phyloP scores from a whole-genome alignment of 2,329 filamentous ascomycete genomes.

The Hortaea werneckii region DNA sequence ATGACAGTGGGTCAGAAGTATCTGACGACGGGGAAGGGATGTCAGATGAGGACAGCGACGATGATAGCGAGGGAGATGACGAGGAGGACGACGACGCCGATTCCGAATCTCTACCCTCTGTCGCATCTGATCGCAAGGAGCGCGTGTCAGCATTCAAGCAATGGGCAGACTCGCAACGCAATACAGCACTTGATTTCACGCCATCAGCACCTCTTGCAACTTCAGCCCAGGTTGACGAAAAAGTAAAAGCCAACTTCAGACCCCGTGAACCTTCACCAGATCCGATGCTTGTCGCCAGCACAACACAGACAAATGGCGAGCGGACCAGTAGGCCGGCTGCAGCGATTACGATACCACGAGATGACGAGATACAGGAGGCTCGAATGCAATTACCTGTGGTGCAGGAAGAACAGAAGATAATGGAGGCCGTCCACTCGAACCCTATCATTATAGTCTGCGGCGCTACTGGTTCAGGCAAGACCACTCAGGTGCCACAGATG shows the following conservation, averaged over 20 bases:
- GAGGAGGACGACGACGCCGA: slow-evolving; percentile 5
- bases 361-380: slow-evolving; percentile 63
- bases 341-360: slow-evolving; percentile 60
- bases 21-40: not conserved
- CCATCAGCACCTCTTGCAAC: slow-evolving; percentile 34
- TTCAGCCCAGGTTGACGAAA: slow-evolving; percentile 7
- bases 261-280: slow-evolving; percentile 61
- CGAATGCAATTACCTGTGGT: slow-evolving; percentile 79
- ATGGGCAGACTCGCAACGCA: slow-evolving; percentile 81
- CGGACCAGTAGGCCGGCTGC: slow-evolving; percentile 60
- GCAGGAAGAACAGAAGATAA: slow-evolving; percentile 90
- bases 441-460: slow-evolving; percentile 85
- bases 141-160: slow-evolving; percentile 69
- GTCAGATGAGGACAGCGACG: not conserved
- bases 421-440: slow-evolving; percentile 94
- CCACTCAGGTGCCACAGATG: slow-evolving; percentile 94
- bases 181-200: slow-evolving; percentile 65
- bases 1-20: not conserved
- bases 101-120: slow-evolving; percentile 20
- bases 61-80: not conserved
- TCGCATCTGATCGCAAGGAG: slow-evolving; percentile 12
- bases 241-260: slow-evolving; percentile 49
- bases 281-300: slow-evolving; percentile 52
- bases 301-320: slow-evolving; percentile 44
- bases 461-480: slow-evolving; percentile 93